Evolutionary conservation across 2,329 filamentous ascomycete genomes (phyloP), one percentile per base, ranked within the genome.

Genomic region (Colletotrichum sp.): DNA sequence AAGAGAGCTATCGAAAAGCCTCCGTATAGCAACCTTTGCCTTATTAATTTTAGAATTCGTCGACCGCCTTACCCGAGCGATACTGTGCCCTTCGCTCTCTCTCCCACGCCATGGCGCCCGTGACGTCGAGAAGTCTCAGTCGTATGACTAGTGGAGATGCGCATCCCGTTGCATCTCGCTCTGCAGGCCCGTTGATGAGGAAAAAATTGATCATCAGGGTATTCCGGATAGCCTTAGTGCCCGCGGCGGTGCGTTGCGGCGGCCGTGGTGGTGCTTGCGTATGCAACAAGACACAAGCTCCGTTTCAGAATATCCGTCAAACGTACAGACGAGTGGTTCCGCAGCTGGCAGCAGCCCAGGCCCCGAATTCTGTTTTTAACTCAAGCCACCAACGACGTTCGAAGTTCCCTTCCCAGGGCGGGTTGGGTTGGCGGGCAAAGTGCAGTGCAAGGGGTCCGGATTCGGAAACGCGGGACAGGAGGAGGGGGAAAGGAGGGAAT

Each of bases 401-500:
- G 52, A 8, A 16, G 52, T 70, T 49, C 5, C 44, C 44, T 52
- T 24, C 4, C 44, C n/a, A 52, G 44, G 44, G 44, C 44, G 44
- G 44, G 44, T 52, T 52, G 44, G 44, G n/a, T 52, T 52, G 44
- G 44, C n/a, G 44, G 44, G 44, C 71, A 52, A 49, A 69, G 69
- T 34, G 73, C 49, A 44, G 69, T 60, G 68, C 68, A 75, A 71
- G 73, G 67, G 68, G 34, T 67, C 72, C 72, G 21, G 55, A 77
- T 77, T 55, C 59, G 72, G 75, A 64, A 72, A 77, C 59, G 64
- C 75, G 64, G 67, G 59, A 26, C 32, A 52, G 28, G 30, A 28
- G 78, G 80, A 69, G 49, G 30, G 62, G 57, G n/a, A 79, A 75
- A 70, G 78, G 75, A 80, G 77, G 77, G 59, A 72, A 78, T 64